These are phyloP conservation scores for Fraxinus platypoda DNA, from an alignment of 305 asterid species.

Conservation along the genomic window DNA sequence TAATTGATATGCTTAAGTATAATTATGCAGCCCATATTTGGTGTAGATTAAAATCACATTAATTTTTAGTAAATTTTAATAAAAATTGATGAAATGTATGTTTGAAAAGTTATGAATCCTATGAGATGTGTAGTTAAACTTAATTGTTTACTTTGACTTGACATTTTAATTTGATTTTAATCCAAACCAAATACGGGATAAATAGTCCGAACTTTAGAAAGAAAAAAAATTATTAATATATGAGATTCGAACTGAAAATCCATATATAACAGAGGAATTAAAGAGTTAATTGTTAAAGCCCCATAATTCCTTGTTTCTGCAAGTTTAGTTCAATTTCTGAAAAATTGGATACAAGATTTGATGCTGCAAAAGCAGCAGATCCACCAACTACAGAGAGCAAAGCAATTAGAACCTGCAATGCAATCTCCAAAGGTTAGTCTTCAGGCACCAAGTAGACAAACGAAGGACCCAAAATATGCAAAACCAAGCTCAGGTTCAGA, in stretches of 20 bases:
- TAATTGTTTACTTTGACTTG: too few species aligned
- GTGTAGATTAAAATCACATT: too few species aligned
- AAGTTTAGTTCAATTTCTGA: slow-evolving; percentile 46
- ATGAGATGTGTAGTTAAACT: too few species aligned
- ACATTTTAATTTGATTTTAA: too few species aligned
- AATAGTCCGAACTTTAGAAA: too few species aligned
- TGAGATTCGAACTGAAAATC: too few species aligned
- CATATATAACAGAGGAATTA: neutral
- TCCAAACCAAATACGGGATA: too few species aligned
- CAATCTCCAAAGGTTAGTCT: slow-evolving; percentile 84
- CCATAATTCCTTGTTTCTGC: neutral
- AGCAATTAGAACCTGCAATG: slow-evolving; percentile 61
- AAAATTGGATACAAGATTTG: slow-evolving; percentile 75
- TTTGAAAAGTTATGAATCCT: too few species aligned
- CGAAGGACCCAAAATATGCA: slow-evolving; percentile 61
- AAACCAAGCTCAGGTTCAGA: slow-evolving; percentile 49
- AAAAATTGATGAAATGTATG: too few species aligned
- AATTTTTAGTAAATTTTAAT: too few species aligned
- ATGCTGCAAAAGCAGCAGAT: slow-evolving; percentile 87
- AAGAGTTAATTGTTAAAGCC: neutral
- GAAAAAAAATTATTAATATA: too few species aligned
- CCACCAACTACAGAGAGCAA: slow-evolving; percentile 60
- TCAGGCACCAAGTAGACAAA: slow-evolving; percentile 72
- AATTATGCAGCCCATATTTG: too few species aligned
- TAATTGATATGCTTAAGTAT: neutral